Evolutionary conservation across 2,329 filamentous ascomycete genomes (phyloP), one percentile per base, ranked within the genome.

Genomic region (Verticillium dahliae): DNA sequence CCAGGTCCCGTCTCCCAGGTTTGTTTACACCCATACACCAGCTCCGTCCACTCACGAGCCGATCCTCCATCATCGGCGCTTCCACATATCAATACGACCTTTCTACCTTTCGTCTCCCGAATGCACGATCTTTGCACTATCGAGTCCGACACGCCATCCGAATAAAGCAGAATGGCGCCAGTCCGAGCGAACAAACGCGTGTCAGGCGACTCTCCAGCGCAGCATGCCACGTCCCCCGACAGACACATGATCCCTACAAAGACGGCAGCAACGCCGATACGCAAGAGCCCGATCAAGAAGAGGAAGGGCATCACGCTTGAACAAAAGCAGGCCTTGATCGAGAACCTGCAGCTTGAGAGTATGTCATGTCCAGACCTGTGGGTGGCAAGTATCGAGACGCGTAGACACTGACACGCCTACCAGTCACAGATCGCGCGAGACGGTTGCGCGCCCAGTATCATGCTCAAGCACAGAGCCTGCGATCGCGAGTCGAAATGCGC

Each of bases 301-400:
- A 81, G 77, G 69, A 76, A 83, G 62, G 85, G 82, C 54, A 83
- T 94, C 65, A 87, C 86, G 3, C 73, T 85, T 61, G 81, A 81
- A 50, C 91, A 96, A 73, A 97, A 96, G 75, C 90, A 95, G 74
- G 89, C 90, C 11, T 78, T 97, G 59, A 89, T 97, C 62, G 91
- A 97, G 70, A 96, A 97, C 69, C 76, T 97, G 45, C 91, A 96
- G 71, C 81, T 97, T 50, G 92, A 97, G 76, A 86, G 92, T 96
- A 82, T 65, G 87, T 74, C 18, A 31, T 31, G 27, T 38, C 60
- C 56, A 45, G 11, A 27, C 52, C 18, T 4, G 10, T 35, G 54
- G 18, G 27, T 31, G 27, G 27, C 27, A 4, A 9, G 27, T 2
- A 33, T 7, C 9, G 13, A 31, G 31, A 22, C 10, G 41, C n/a